Conservation (phyloP, 106 monocot species). For the Chionographis japonica region DNA sequence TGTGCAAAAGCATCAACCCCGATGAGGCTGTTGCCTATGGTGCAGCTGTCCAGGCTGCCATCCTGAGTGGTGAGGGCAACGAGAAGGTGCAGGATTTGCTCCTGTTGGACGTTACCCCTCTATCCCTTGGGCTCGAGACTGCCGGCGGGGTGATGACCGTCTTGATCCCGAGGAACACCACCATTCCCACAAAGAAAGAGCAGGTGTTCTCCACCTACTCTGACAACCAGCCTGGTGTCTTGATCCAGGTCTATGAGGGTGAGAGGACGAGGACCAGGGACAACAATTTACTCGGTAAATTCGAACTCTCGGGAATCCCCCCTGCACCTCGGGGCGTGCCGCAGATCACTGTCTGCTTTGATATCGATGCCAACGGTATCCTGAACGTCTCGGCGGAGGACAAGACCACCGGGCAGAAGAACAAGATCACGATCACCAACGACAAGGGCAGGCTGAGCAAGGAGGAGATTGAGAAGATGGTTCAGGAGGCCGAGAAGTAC, state of each 20-base stretch:
- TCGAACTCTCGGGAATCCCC: slow-evolving; percentile 19
- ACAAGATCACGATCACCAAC: slow-evolving; percentile 62
- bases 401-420: slow-evolving; percentile 60
- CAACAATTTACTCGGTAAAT: slow-evolving; percentile 34
- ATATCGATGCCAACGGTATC: slow-evolving; percentile 65
- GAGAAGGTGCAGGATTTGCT: slow-evolving; percentile 40
- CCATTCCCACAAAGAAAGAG: slow-evolving; percentile 29
- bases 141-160: slow-evolving; percentile 35
- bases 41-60: slow-evolving; percentile 44
- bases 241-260: slow-evolving; percentile 36
- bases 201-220: slow-evolving; percentile 31
- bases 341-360: slow-evolving; percentile 59
- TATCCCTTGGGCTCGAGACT: slow-evolving; percentile 30
- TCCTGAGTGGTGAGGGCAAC: slow-evolving; percentile 40
- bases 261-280: slow-evolving; percentile 26
- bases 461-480: slow-evolving; percentile 46
- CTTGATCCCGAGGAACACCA: slow-evolving; percentile 24
- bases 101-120: slow-evolving; percentile 40
- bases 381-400: slow-evolving; percentile 67
- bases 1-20: slow-evolving; percentile 69
- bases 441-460: slow-evolving; percentile 51
- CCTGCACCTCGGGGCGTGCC: slow-evolving; percentile 48
- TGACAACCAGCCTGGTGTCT: slow-evolving; percentile 26
- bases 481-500: slow-evolving; percentile 44
- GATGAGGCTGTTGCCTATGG: slow-evolving; percentile 47